Conservation (phyloP, 805 yeast species). For the Blastobotrys peoriensis region DNA sequence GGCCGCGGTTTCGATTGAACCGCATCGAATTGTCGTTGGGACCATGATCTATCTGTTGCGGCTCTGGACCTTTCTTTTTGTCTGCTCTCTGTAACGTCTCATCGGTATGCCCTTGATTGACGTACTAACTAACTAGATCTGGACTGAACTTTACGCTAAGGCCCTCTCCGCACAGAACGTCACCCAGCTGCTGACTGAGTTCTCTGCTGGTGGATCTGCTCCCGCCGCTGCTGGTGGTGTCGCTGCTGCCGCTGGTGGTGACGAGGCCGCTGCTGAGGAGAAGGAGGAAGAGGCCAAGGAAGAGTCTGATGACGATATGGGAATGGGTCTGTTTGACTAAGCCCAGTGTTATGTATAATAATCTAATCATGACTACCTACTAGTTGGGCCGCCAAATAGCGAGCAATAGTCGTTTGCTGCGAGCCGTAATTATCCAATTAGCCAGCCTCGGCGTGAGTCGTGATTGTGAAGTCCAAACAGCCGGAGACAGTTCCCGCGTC, state of each 20-base stretch:
- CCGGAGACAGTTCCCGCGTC: too few species aligned
- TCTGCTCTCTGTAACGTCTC: too few species aligned
- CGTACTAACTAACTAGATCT: constrained; percentile 38
- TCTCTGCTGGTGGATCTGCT: constrained; percentile 68
- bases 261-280: constrained; percentile 55
- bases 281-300: constrained; percentile 50
- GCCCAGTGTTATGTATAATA: constrained; percentile 9
- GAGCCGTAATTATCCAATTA: too few species aligned
- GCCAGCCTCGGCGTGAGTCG: too few species aligned
- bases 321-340: constrained; percentile 91
- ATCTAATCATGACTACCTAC: too few species aligned
- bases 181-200: constrained; percentile 67
- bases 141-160: constrained; percentile 86
- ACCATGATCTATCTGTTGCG: too few species aligned
- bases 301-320: constrained; percentile 81
- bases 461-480: too few species aligned
- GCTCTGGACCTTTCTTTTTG: too few species aligned
- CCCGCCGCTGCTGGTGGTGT: constrained; percentile 66
- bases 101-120: background rate
- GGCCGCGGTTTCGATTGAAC: too few species aligned
- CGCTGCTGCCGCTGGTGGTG: constrained; percentile 55
- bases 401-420: too few species aligned
- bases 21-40: too few species aligned
- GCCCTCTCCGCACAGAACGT: constrained; percentile 80
- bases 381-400: too few species aligned